Base-by-base conservation (phyloP, 768 basidiomycete genomes). In the Kwoniella europaea region DNA sequence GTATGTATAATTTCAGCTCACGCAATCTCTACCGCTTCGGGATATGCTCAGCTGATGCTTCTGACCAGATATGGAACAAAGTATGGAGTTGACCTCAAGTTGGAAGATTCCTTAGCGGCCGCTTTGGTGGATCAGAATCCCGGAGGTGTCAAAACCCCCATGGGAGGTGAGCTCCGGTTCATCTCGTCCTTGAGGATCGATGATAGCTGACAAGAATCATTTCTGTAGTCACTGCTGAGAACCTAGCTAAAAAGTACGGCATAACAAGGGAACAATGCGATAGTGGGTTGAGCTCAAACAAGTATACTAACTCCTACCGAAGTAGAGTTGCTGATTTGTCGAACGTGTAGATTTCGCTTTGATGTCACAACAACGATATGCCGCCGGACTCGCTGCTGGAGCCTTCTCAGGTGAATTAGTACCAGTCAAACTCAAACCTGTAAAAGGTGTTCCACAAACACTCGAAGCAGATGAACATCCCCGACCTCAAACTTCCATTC, bases 221-320 rank as follows among this genome's bases (percentile, higher is more conserved):
- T 27, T 0, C 12, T 15, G 3, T 35, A 77, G 78, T 85, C 61
- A 85, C 85, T 7, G 85, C 84, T 12, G 85, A 85, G 76, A 85
- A 85, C 72, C 73, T 85, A 12, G 84, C 85, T 1, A 79, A 80
- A 68, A 84, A 85, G 75, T 85, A 84, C 68, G 83, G 84, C 20
- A 83, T 85, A 71, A 77, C 82, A 16, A 73, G 85, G 46, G 77
- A 83, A 62, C 76, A 85, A 7, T 84, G 84, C 63, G 85, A 85
- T 71, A 73, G 80, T 81, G 52, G 50, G 77, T 72, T 35, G 4
- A 22, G 18, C 22, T n/a, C 20, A 3, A 5, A 20, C 16, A 4
- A 20, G 1, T 6, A 10, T 3, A 3, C 16, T 44, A 10, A 2
- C 27, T 4, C 27, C 27, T 3, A 27, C 4, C 2, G 27, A 27